These are phyloP conservation scores for Peronospora destructor DNA, from an alignment of 352 stramenopile genomes.

Conservation along the genomic window DNA sequence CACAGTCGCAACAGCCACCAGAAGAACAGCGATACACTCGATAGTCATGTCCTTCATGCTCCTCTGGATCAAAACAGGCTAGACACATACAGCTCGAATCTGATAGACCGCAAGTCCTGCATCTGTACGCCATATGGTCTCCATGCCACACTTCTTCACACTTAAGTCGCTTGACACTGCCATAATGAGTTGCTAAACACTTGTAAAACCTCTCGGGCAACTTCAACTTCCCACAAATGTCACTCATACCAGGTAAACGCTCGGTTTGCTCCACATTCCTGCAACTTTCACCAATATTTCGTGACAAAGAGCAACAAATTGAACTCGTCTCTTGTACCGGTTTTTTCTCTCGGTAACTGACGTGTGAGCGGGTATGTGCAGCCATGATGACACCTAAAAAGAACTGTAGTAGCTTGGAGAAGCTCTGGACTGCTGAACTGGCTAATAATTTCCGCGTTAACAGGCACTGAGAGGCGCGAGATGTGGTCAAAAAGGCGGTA, in stretches of 20 bases:
- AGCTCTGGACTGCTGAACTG: conserved; percentile 19
- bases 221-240: conserved; percentile 20
- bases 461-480: conserved; percentile 34
- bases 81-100: conserved; percentile 86
- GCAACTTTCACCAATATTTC: conserved; percentile 33
- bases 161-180: conserved; percentile 64
- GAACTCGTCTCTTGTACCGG: neutral
- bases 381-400: conserved; percentile 56
- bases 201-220: conserved; percentile 36
- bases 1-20: conserved; percentile 77
- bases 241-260: neutral
- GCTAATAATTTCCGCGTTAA: conserved; percentile 30
- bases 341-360: neutral
- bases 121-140: conserved; percentile 84
- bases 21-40: conserved; percentile 77
- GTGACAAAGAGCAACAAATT: conserved; percentile 16
- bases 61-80: conserved; percentile 65
- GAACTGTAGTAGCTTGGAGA: conserved; percentile 54
- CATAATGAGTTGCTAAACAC: conserved; percentile 48
- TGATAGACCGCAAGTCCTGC: conserved; percentile 71
- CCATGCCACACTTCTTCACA: conserved; percentile 85
- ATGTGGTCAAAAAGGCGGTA: conserved; percentile 33
- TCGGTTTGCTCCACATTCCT: conserved; percentile 35
- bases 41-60: conserved; percentile 79
- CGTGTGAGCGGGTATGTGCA: conserved; percentile 34